Evolutionary conservation across 768 basidiomycete species (phyloP).

Genomic region (Podaxis sp.): DNA sequence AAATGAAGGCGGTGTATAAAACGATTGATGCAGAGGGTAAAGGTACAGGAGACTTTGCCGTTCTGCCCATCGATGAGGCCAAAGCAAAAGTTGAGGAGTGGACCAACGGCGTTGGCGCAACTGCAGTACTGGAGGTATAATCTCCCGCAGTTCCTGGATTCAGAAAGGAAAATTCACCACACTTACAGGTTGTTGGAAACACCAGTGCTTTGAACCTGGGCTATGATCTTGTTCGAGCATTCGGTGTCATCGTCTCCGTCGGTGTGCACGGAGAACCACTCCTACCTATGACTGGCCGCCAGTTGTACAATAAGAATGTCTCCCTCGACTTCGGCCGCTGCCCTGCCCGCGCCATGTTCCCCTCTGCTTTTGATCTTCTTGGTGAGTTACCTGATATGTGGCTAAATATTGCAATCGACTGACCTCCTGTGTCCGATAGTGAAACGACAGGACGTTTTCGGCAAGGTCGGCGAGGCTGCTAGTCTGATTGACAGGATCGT

Average conservation of each 20-base stretch:
- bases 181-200: slow-evolving; percentile 65
- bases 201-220: slow-evolving; percentile 61
- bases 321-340: slow-evolving; percentile 82
- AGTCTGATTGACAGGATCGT: slow-evolving; percentile 73
- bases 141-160: background rate
- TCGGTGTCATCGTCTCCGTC: slow-evolving; percentile 74
- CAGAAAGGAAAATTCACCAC: background rate
- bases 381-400: slow-evolving; percentile 26
- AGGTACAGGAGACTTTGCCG: slow-evolving; percentile 48
- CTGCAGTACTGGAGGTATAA: slow-evolving; percentile 65
- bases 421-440: slow-evolving; percentile 29
- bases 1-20: slow-evolving; percentile 57
- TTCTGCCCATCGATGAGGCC: slow-evolving; percentile 51
- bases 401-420: background rate
- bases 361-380: slow-evolving; percentile 66
- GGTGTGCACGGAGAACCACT: slow-evolving; percentile 62
- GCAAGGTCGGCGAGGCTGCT: slow-evolving; percentile 58
- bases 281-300: slow-evolving; percentile 55
- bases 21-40: slow-evolving; percentile 45
- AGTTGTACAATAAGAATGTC: slow-evolving; percentile 76
- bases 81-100: slow-evolving; percentile 47
- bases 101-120: slow-evolving; percentile 62
- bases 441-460: slow-evolving; percentile 72
- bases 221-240: slow-evolving; percentile 71
- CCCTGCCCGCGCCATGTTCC: slow-evolving; percentile 77